A percentile compares a stretch with the other conserved stretches of the same genome.
phyloP scores from a whole-genome alignment of 2,329 filamentous ascomycete genomes.

The Paraconiothyrium sp. region DNA sequence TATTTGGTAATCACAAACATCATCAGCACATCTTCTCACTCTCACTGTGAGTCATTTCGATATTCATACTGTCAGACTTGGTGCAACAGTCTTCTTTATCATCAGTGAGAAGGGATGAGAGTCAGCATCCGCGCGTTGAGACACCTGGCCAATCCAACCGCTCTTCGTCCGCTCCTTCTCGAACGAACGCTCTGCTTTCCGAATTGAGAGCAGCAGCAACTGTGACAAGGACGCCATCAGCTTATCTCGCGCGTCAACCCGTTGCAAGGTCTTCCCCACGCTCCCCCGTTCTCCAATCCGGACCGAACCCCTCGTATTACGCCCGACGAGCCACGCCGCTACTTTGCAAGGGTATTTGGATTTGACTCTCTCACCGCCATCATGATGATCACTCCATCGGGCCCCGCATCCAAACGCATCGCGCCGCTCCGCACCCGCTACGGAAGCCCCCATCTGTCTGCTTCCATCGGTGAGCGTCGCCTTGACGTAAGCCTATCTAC shows the following conservation, averaged over 20 bases:
- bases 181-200: background rate
- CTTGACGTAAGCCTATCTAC: constrained; percentile 2
- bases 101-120: background rate
- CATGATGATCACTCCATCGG: constrained; percentile 1
- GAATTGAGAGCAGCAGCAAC: background rate
- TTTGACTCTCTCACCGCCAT: constrained; percentile 2
- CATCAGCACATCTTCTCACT: background rate
- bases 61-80: background rate
- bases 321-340: constrained; percentile 3
- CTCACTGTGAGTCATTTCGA: background rate
- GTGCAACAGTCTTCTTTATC: background rate
- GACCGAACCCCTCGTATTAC: constrained; percentile 1
- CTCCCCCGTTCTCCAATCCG: background rate
- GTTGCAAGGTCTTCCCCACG: background rate
- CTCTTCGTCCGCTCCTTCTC: constrained; percentile 9
- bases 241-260: background rate
- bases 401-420: constrained; percentile 9
- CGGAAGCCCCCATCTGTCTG: background rate
- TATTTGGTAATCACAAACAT: constrained; percentile 18
- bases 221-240: constrained; percentile 4
- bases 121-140: constrained; percentile 2
- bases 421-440: constrained; percentile 31
- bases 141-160: background rate
- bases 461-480: constrained; percentile 9
- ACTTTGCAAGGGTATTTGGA: background rate